phyloP scores from a whole-genome alignment of 2,329 filamentous ascomycete genomes.

The Stemphylium vesicarium region DNA sequence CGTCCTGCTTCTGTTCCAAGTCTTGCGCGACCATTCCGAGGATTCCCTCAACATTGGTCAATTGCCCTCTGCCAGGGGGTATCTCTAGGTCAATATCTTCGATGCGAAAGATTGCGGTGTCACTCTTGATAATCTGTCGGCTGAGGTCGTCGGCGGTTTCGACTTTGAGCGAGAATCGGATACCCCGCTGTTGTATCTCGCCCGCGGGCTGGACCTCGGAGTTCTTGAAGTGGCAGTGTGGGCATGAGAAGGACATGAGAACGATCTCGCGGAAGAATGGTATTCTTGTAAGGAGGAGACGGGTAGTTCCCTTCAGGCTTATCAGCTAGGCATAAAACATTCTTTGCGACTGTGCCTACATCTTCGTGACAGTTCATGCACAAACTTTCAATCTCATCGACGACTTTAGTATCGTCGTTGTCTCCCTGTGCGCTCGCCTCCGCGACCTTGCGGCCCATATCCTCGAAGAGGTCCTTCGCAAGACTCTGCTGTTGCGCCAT shows the following conservation, averaged over 20 bases:
- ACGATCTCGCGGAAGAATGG: constrained; percentile 98
- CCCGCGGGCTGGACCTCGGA: constrained; percentile 94
- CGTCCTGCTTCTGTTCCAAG: constrained; percentile 80
- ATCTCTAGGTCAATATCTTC: constrained; percentile 94
- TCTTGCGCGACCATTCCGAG: constrained; percentile 79
- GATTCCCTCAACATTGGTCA: constrained; percentile 92
- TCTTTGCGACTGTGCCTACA: constrained; percentile 32
- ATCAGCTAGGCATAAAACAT: constrained; percentile 22
- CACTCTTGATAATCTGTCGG: constrained; percentile 90
- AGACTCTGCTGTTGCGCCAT: constrained; percentile 49
- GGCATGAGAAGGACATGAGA: constrained; percentile 94
- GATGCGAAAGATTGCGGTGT: constrained; percentile 83
- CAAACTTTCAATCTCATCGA: constrained; percentile 61
- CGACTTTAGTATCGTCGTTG: constrained; percentile 53
- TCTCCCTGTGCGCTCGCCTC: constrained; percentile 47
- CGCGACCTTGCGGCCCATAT: constrained; percentile 58
- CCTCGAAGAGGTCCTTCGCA: constrained; percentile 58
- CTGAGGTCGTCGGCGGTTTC: constrained; percentile 76
- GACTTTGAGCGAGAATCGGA: constrained; percentile 81
- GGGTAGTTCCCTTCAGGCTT: constrained; percentile 73
- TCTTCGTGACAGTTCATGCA: constrained; percentile 63
- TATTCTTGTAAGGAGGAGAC: constrained; percentile 87
- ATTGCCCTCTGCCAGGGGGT: constrained; percentile 85
- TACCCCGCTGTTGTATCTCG: constrained; percentile 86
- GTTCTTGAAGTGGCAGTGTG: constrained; percentile 87